phyloP scores from a whole-genome alignment of 495 filamentous ascomycete species.

The Wilcoxina mikolae region DNA sequence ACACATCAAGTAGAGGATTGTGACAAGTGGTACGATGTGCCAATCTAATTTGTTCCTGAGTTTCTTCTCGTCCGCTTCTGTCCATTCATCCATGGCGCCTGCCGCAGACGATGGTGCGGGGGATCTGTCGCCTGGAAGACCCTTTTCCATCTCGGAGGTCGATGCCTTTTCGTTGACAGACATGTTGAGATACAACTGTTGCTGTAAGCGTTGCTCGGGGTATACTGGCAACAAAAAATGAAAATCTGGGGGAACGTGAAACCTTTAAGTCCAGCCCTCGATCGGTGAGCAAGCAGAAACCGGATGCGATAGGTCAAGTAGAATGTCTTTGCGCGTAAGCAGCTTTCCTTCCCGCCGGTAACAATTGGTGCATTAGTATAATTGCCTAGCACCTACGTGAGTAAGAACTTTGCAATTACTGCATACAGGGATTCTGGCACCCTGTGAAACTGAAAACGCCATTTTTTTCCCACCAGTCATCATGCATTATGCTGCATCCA shows the following conservation, averaged over 20 bases:
- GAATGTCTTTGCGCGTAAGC: no score
- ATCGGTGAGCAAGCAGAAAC: neutral
- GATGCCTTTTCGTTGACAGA: neutral
- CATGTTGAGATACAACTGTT: neutral
- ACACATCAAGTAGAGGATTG: conserved; percentile 42
- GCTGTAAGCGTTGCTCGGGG: neutral
- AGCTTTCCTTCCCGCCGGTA: no score
- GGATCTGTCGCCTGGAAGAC: neutral
- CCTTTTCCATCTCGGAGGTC: neutral
- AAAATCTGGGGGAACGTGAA: neutral
- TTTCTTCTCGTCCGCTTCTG: conserved; percentile 36
- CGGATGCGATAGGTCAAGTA: no score
- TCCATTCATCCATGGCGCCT: conserved; percentile 29
- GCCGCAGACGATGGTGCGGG: neutral
- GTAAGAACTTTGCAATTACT: no score
- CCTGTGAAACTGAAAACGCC: neutral
- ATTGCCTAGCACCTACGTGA: no score
- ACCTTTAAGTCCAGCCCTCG: neutral
- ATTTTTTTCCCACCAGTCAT: neutral
- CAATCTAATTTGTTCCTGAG: conserved; percentile 40
- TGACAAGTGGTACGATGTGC: conserved; percentile 39
- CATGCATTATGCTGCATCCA: neutral
- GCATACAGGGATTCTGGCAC: no score
- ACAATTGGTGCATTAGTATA: no score
- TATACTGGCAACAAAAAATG: neutral